A percentile compares a stretch with the other conserved stretches of the same genome.
Conservation (phyloP, 306 rosid species). For the Inga oerstediana region DNA sequence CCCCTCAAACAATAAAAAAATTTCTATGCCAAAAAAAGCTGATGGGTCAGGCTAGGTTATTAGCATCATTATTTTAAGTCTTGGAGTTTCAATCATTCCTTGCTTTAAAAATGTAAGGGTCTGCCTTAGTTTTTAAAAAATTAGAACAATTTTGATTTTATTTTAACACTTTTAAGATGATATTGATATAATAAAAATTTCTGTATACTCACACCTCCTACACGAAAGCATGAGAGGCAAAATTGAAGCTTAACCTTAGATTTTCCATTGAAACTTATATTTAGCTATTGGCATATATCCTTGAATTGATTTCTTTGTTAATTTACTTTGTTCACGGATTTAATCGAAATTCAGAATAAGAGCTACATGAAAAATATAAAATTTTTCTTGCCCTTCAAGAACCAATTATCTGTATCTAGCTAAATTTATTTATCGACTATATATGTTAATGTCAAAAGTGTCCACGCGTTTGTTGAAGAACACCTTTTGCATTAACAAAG, state of each 20-base stretch:
- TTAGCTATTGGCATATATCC: not conserved
- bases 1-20: too few species aligned
- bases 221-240: not conserved
- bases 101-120: too few species aligned
- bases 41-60: too few species aligned
- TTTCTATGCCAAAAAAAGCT: too few species aligned
- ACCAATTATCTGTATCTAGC: not conserved
- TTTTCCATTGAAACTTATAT: not conserved
- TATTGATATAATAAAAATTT: too few species aligned
- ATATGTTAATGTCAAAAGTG: not conserved
- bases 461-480: not conserved
- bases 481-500: not conserved
- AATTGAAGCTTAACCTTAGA: too few species aligned
- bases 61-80: too few species aligned
- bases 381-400: not conserved
- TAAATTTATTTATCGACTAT: not conserved
- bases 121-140: too few species aligned
- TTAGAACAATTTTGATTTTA: too few species aligned
- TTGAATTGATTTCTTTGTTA: not conserved
- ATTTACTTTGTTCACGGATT: not conserved
- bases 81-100: too few species aligned
- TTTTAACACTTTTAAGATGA: too few species aligned
- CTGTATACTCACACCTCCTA: too few species aligned
- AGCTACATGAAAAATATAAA: not conserved
- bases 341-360: not conserved